phyloP scores from a whole-genome alignment of 495 filamentous ascomycete genomes.

The Daldinia decipiens region DNA sequence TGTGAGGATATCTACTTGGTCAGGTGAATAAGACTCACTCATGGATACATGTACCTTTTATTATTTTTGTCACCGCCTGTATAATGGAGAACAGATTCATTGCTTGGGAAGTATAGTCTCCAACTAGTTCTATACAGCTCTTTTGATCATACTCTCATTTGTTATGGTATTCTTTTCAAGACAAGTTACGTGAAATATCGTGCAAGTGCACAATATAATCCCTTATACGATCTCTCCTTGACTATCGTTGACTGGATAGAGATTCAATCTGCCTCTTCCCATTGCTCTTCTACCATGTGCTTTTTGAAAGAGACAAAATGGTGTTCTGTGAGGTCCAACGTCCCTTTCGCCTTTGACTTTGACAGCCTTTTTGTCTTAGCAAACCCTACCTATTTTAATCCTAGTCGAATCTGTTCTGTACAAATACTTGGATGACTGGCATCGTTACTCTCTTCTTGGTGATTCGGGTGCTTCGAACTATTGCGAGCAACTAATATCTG shows the following conservation, averaged over 20 bases:
- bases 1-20: not conserved
- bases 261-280: constrained; percentile 19
- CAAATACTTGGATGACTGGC: constrained; percentile 17
- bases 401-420: constrained; percentile 24
- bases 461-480: constrained; percentile 4
- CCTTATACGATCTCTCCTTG: constrained; percentile 14
- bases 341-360: constrained; percentile 34
- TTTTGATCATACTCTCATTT: constrained; percentile 26
- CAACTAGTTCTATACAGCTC: not conserved
- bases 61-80: not conserved
- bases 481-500: not conserved
- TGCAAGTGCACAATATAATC: not conserved
- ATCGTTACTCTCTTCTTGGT: constrained; percentile 24
- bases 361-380: constrained; percentile 35
- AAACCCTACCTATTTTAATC: constrained; percentile 14
- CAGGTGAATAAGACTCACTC: constrained; percentile 8
- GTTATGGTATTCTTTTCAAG: constrained; percentile 8
- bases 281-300: constrained; percentile 7
- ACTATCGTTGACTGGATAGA: constrained; percentile 1
- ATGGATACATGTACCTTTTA: not conserved
- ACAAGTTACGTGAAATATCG: constrained; percentile 21
- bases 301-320: constrained; percentile 40
- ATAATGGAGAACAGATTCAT: not conserved
- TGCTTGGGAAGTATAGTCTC: not conserved
- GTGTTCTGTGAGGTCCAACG: constrained; percentile 19